Base-by-base conservation (phyloP, 2,329 filamentous ascomycete genomes). In the Tolypocladium cylindrosporum region DNA sequence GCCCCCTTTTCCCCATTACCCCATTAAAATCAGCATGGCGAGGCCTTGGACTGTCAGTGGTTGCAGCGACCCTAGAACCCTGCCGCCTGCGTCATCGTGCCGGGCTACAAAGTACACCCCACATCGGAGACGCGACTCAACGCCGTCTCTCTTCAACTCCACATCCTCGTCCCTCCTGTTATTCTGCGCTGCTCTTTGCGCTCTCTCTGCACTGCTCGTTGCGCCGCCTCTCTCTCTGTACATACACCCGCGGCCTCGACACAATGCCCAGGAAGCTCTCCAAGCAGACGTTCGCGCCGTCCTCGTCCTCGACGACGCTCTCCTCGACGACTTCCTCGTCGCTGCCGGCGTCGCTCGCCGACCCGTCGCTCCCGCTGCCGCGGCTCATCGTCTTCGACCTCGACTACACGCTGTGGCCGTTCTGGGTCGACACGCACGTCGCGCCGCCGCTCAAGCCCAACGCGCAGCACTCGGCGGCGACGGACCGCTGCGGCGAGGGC, bases 371-470 rank as follows among this genome's bases (percentile, higher is more conserved):
- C 0, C 89, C 91, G 0, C 81, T 96, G 1, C 92, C 92, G 0
- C 85, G 87, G 61, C 81, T 96, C 64, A 82, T 97, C 66, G 89
- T 94, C 62, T 97, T 97, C 75, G 94, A 97, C 72, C 84, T 97
- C 61, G 93, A 97, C 79, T 97, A 97, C 79, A 97, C 94, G 0
- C 80, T 97, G n/a, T 97, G 93, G 94, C 91, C 92, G 5, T 97
- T 97, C 75, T 97, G 93, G 93, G 87, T 96, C 1, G 94, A 97
- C 77, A 96, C 91, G 4, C 92, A 97, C 74, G 88, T 94, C 65
- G 84, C 85, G 31, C 82, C 85, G 8, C 92, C 91, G 0, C 75
- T 96, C 21, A 80, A 81, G 63, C 66, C 78, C 8, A 75, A 77
- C 57, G 58, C 75, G 0, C 61, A 69, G 9, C 72, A 72, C 74